A percentile compares a stretch with the other conserved stretches of the same genome.
Evolutionary conservation across 257 asterid genomes (phyloP).

Genomic region (Rhazya stricta): DNA sequence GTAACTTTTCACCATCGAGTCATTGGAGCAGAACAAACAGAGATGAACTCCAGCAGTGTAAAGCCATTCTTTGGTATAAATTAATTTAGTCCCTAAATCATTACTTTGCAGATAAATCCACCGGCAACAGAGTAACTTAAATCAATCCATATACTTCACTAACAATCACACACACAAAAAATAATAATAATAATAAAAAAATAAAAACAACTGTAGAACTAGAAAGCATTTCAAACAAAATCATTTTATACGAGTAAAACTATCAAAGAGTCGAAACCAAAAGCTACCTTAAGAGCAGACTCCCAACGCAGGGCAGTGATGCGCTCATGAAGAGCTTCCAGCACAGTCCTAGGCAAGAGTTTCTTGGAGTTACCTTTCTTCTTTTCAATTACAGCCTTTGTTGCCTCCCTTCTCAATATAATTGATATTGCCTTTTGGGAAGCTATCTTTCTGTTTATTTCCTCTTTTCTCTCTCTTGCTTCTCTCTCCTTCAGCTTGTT

Average conservation of each 20-base stretch:
- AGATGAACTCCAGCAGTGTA: not conserved
- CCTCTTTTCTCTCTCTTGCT: conserved; percentile 57
- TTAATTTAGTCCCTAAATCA: not conserved
- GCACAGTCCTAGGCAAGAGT: conserved; percentile 67
- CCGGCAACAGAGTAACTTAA: not conserved
- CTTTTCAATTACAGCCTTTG: conserved; percentile 74
- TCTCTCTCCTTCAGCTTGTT: conserved; percentile 46
- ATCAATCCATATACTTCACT: not conserved
- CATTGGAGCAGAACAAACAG: not conserved
- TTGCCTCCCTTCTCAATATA: conserved; percentile 81
- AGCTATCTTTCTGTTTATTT: conserved; percentile 70
- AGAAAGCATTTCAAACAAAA: not conserved
- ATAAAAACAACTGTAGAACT: not conserved
- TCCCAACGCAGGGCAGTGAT: conserved; percentile 93
- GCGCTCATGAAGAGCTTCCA: conserved; percentile 92
- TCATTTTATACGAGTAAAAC: not conserved
- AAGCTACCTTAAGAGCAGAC: conserved; percentile 75
- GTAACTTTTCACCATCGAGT: not conserved
- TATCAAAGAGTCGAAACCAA: not conserved
- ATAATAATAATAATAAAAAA: not conserved
- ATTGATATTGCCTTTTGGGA: conserved; percentile 81
- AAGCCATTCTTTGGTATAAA: not conserved
- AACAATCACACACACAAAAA: no score
- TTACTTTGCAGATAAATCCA: not conserved
- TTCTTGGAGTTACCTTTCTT: conserved; percentile 67